Conservation (phyloP, 306 rosid genomes). For the Ziziphus jujuba region DNA sequence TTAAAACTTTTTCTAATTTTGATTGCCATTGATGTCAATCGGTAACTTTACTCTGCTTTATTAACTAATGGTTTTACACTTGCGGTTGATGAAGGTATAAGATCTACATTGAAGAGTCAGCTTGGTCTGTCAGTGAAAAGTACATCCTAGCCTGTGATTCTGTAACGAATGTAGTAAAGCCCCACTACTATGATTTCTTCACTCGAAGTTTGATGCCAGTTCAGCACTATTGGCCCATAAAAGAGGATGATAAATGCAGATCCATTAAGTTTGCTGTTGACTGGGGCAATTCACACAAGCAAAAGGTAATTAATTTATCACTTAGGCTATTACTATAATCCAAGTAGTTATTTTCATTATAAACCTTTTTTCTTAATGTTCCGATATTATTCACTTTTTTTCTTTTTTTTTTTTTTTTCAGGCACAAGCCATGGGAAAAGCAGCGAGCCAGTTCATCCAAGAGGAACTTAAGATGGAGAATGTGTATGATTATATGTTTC, state of each 20-base stretch:
- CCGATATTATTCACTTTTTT: neutral
- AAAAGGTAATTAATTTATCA: slow-evolving; percentile 41
- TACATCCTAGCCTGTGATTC: slow-evolving; percentile 94
- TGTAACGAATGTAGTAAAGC: slow-evolving; percentile 64
- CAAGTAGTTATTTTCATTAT: neutral
- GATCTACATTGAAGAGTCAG: slow-evolving; percentile 94
- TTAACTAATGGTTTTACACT: neutral
- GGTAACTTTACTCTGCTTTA: neutral
- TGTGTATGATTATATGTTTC: slow-evolving; percentile 62
- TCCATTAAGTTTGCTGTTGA: slow-evolving; percentile 88
- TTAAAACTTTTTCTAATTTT: neutral
- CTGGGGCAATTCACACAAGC: slow-evolving; percentile 78
- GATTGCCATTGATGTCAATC: neutral
- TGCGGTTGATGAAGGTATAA: slow-evolving; percentile 55
- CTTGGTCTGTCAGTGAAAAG: slow-evolving; percentile 97
- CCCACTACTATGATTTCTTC: slow-evolving; percentile 84
- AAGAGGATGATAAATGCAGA: slow-evolving; percentile 71
- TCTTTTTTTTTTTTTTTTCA: neutral
- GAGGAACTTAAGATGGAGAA: slow-evolving; percentile 60
- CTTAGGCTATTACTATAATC: neutral
- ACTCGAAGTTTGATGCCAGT: slow-evolving; percentile 69
- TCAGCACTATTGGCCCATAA: slow-evolving; percentile 92
- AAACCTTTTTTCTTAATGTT: neutral
- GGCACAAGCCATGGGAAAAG: slow-evolving; percentile 60
- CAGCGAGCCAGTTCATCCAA: slow-evolving; percentile 56